phyloP scores from a whole-genome alignment of 2,329 filamentous ascomycete genomes.

The Fusarium siculi region DNA sequence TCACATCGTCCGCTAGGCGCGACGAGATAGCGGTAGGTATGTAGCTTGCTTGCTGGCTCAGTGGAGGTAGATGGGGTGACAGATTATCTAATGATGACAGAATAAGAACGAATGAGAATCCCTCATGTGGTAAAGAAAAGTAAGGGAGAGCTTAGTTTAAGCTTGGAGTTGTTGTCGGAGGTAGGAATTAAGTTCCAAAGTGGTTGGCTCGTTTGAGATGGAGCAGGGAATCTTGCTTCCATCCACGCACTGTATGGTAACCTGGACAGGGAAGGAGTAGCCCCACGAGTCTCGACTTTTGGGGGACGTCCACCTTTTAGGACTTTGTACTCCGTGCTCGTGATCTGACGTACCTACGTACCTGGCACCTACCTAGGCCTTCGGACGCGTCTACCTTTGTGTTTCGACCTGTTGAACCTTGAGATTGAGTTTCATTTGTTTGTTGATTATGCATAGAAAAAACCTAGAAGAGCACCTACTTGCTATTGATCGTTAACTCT shows the following conservation, averaged over 20 bases:
- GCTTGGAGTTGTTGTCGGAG: slow-evolving; percentile 22
- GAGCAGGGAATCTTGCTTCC: slow-evolving; percentile 15
- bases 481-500: not conserved
- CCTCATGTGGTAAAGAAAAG: not conserved
- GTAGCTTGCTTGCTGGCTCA: not conserved
- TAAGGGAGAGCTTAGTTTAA: not conserved
- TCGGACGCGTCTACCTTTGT: slow-evolving; percentile 16
- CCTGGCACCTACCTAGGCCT: not conserved
- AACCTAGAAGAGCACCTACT: not conserved
- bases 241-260: slow-evolving; percentile 30
- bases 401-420: not conserved
- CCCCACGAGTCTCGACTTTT: slow-evolving; percentile 29
- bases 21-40: slow-evolving; percentile 11
- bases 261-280: slow-evolving; percentile 28
- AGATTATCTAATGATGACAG: not conserved
- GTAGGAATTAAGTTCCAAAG: slow-evolving; percentile 29
- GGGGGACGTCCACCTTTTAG: slow-evolving; percentile 7
- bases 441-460: not conserved
- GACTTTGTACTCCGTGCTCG: slow-evolving; percentile 34
- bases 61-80: not conserved
- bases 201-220: slow-evolving; percentile 38
- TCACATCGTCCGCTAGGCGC: slow-evolving; percentile 37
- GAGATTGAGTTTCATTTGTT: not conserved
- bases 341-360: slow-evolving; percentile 19
- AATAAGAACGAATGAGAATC: not conserved